Evolutionary conservation across 768 basidiomycete species (phyloP).

Genomic region (Multifurca ochricompacta): DNA sequence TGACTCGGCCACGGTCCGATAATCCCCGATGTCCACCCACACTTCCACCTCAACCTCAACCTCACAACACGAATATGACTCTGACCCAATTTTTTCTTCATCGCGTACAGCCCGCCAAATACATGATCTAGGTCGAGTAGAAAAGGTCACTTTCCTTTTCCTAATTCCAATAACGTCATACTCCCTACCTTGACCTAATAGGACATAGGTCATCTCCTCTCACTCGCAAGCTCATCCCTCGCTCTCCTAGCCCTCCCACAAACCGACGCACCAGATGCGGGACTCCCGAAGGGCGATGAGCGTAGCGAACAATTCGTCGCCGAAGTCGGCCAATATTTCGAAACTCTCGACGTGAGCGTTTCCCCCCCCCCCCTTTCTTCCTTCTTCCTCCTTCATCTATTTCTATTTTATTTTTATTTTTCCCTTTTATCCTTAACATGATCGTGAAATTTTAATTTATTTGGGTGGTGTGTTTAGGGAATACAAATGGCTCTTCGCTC

Average conservation of each 20-base stretch:
- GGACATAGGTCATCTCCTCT: constrained; percentile 73
- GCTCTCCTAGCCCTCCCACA: constrained; percentile 77
- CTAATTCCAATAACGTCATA: background rate
- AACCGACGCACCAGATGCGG: constrained; percentile 61
- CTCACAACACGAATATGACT: background rate
- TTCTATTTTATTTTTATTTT: too few species aligned
- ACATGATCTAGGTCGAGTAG: constrained; percentile 70
- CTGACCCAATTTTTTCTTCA: constrained; percentile 72
- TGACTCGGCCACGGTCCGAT: background rate
- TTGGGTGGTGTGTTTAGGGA: too few species aligned
- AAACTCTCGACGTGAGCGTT: constrained; percentile 59
- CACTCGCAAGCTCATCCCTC: constrained; percentile 69
- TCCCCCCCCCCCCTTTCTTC: background rate
- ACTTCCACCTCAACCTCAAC: too few species aligned
- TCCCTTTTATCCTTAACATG: too few species aligned
- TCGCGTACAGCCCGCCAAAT: constrained; percentile 78
- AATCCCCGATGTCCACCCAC: background rate
- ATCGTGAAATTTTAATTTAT: too few species aligned
- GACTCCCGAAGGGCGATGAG: constrained; percentile 72
- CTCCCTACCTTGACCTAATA: constrained; percentile 27
- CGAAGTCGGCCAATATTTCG: constrained; percentile 81
- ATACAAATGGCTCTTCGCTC: constrained; percentile 73
- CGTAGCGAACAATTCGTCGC: constrained; percentile 79
- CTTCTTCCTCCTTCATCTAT: constrained; percentile 1
- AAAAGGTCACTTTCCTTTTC: constrained; percentile 45